These are phyloP conservation scores for Heliamphora pulchella DNA, from an alignment of 179 eudicot species.

Conservation along the genomic window DNA sequence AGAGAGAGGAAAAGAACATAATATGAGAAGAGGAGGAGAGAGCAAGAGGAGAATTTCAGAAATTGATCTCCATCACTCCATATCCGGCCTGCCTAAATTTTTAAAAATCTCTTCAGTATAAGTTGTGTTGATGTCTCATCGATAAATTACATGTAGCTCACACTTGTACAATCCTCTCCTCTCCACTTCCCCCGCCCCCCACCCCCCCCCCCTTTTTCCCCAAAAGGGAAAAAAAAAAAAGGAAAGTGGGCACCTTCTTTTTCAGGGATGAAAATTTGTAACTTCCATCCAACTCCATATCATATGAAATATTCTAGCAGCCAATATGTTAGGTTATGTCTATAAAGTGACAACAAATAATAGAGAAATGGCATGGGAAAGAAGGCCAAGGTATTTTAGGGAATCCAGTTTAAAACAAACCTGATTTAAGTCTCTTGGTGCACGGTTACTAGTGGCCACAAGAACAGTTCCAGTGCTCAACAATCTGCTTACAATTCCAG, in stretches of 20 bases:
- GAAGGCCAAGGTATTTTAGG: not conserved
- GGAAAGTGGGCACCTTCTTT: not conserved
- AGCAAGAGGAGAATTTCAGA: no score
- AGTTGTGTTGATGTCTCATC: no score
- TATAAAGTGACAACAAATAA: not conserved
- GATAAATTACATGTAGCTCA: no score
- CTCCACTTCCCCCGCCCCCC: no score
- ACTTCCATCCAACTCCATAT: not conserved
- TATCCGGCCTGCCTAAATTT: not conserved
- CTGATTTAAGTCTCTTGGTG: conserved; percentile 89
- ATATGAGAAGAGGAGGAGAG: no score
- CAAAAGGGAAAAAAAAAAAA: no score
- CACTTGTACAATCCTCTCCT: not conserved
- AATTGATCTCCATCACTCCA: not conserved
- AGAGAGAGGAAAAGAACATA: no score
- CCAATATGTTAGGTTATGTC: not conserved
- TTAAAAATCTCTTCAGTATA: no score
- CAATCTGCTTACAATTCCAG: conserved; percentile 96
- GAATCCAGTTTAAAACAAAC: conserved; percentile 23
- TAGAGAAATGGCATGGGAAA: conserved; percentile 6
- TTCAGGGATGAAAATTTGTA: not conserved
- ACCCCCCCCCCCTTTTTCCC: no score
- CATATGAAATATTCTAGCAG: not conserved
- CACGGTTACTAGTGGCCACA: conserved; percentile 94
- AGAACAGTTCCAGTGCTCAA: conserved; percentile 88